Conservation (phyloP, 2,329 filamentous ascomycete genomes). For the Colletotrichum limetticola region DNA sequence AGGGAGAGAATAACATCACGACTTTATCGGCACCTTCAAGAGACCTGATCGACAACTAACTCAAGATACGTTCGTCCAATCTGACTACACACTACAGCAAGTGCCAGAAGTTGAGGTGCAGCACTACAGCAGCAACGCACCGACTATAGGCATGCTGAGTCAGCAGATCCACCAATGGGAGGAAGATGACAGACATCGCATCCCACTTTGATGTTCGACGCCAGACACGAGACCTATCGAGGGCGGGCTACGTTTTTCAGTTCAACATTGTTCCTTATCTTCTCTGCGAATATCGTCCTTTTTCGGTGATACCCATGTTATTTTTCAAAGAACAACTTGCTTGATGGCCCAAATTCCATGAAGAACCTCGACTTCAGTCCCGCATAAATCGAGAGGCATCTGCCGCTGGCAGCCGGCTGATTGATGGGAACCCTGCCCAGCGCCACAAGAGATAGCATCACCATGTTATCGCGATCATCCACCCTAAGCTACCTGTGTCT, state of each 20-base stretch:
- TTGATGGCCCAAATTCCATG: conserved; percentile 15
- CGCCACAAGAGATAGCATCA: conserved; percentile 23
- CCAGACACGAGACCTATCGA: conserved; percentile 23
- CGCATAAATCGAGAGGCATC: conserved; percentile 34
- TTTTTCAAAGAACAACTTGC: not conserved
- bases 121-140: not conserved
- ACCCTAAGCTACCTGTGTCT: conserved; percentile 41
- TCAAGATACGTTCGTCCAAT: conserved; percentile 23
- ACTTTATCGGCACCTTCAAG: not conserved
- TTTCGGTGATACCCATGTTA: conserved; percentile 4
- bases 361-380: conserved; percentile 16
- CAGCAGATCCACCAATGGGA: conserved; percentile 23
- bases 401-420: conserved; percentile 30
- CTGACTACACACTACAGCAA: not conserved
- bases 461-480: conserved; percentile 38
- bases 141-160: conserved; percentile 5
- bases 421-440: conserved; percentile 36
- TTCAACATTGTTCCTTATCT: conserved; percentile 4
- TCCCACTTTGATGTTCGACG: conserved; percentile 23
- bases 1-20: not conserved
- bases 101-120: conserved; percentile 20
- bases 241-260: not conserved
- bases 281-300: not conserved
- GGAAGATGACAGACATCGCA: conserved; percentile 32
- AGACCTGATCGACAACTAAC: not conserved